phyloP scores from a whole-genome alignment of 2,329 filamentous ascomycete species.

The Sphaerostilbella broomeana region DNA sequence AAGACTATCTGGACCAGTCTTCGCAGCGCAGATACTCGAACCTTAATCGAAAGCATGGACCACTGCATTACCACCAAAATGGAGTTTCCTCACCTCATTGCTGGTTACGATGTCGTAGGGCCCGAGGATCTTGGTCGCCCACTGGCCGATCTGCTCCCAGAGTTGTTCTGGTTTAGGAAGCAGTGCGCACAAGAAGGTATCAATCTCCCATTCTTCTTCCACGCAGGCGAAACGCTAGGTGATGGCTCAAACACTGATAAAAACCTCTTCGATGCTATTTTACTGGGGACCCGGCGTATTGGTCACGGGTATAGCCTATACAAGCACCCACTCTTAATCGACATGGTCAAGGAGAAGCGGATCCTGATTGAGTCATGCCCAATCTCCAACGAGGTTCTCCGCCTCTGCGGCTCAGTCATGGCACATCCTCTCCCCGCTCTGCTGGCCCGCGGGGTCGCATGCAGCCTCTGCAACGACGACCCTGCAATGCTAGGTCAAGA shows the following conservation, averaged over 20 bases:
- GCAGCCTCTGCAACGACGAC: conserved; percentile 84
- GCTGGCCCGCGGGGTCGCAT: conserved; percentile 75
- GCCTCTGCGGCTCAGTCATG: conserved; percentile 69
- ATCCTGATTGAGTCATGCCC: conserved; percentile 88
- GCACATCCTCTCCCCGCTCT: conserved; percentile 77
- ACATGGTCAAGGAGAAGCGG: conserved; percentile 81
- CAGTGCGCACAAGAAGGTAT: conserved; percentile 71
- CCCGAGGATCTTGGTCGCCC: conserved; percentile 76
- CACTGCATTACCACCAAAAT: conserved; percentile 78
- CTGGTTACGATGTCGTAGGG: conserved; percentile 84
- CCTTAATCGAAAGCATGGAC: conserved; percentile 76
- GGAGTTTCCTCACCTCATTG: conserved; percentile 69
- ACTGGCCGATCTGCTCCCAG: conserved; percentile 68
- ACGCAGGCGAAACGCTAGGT: conserved; percentile 82
- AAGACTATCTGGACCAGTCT: conserved; percentile 79
- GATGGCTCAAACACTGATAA: conserved; percentile 64
- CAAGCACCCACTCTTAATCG: conserved; percentile 84
- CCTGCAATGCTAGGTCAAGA: conserved; percentile 83
- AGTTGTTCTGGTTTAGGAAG: conserved; percentile 91
- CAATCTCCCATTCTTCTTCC: conserved; percentile 90
- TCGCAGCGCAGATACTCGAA: conserved; percentile 55
- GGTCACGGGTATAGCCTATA: conserved; percentile 84
- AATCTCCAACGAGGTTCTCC: conserved; percentile 81
- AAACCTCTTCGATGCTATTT: conserved; percentile 83
- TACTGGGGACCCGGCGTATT: conserved; percentile 81